A percentile compares a stretch with the other conserved stretches of the same genome.
These are phyloP conservation scores for Coemansia sp. DNA, from an alignment of 192 early-diverging fungal genomes.

Conservation along the genomic window DNA sequence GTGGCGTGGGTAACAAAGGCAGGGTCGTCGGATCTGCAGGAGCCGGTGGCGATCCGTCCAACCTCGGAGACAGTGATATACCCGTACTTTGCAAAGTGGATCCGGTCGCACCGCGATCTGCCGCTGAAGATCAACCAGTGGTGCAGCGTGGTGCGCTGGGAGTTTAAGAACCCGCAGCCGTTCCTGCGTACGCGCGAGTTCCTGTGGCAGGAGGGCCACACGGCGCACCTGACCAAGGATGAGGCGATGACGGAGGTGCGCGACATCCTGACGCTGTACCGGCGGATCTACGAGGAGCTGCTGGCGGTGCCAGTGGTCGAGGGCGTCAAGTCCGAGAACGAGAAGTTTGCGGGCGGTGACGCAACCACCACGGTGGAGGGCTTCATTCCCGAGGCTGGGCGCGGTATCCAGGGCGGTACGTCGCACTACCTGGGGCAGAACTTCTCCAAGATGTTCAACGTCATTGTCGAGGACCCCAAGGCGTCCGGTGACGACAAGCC, in stretches of 20 bases:
- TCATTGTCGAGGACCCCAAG: conserved; percentile 86
- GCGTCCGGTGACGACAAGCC: conserved; percentile 57
- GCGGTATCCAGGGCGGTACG: conserved; percentile 97
- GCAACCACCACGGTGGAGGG: conserved; percentile 98
- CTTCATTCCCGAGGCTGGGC: conserved; percentile 94
- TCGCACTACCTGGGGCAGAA: conserved; percentile 99
- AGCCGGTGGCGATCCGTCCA: conserved; percentile 97
- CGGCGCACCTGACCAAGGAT: conserved; percentile 88
- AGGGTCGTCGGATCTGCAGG: conserved; percentile 86
- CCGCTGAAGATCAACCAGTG: conserved; percentile 98
- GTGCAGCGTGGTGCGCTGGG: conserved; percentile 99
- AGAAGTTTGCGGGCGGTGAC: conserved; percentile 97
- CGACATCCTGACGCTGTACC: conserved; percentile 92
- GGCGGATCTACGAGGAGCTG: conserved; percentile 94
- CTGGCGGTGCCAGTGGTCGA: conserved; percentile 96
- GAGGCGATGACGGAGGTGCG: conserved; percentile 84
- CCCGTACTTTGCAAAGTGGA: conserved; percentile 98
- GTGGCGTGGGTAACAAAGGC: conserved; percentile 99
- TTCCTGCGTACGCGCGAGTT: conserved; percentile 99
- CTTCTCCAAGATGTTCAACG: conserved; percentile 99
- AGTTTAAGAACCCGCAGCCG: conserved; percentile 99
- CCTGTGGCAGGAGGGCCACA: conserved; percentile 99
- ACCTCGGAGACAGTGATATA: conserved; percentile 99
- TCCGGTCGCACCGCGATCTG: conserved; percentile 94
- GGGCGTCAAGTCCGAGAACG: conserved; percentile 97